These are phyloP conservation scores for Xylariaceae sp. DNA, from an alignment of 2,329 filamentous ascomycete species.

Conservation along the genomic window DNA sequence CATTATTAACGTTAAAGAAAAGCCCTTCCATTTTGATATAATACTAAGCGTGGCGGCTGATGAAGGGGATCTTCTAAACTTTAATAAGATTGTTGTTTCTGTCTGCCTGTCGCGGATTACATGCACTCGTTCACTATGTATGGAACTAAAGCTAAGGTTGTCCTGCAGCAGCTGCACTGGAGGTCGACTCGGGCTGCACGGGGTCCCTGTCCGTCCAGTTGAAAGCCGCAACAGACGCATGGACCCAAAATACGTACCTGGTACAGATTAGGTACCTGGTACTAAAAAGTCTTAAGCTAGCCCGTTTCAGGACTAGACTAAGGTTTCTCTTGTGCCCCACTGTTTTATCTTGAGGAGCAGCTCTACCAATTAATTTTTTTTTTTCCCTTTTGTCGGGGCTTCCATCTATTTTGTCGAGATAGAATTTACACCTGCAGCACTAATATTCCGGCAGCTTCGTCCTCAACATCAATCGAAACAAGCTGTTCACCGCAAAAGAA, in stretches of 20 bases:
- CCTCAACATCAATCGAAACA: slow-evolving; percentile 37
- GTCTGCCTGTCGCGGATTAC: slow-evolving; percentile 9
- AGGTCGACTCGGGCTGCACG: too few species aligned
- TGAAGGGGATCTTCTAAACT: slow-evolving; percentile 14
- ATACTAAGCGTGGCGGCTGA: slow-evolving; percentile 14
- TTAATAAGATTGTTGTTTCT: slow-evolving; percentile 16
- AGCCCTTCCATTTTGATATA: slow-evolving; percentile 78
- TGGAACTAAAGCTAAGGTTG: slow-evolving; percentile 23
- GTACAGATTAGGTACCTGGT: neutral
- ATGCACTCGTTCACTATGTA: too few species aligned
- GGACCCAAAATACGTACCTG: too few species aligned
- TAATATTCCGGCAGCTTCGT: slow-evolving; percentile 15
- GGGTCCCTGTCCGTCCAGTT: neutral
- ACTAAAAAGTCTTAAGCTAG: neutral
- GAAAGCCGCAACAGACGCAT: slow-evolving; percentile 12
- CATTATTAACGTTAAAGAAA: slow-evolving; percentile 92
- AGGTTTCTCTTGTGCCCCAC: neutral
- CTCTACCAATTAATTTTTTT: neutral
- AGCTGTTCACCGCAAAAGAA: slow-evolving; percentile 25
- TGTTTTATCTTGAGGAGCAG: neutral
- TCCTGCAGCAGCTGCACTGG: neutral
- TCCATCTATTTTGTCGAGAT: neutral
- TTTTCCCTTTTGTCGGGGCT: neutral
- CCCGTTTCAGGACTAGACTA: neutral
- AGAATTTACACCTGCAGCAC: slow-evolving; percentile 19